Percentiles rank a stretch among this genome's conserved stretches.
Evolutionary conservation across 2,329 filamentous ascomycete species (phyloP).

Genomic region (Clarireedia hainanense): DNA sequence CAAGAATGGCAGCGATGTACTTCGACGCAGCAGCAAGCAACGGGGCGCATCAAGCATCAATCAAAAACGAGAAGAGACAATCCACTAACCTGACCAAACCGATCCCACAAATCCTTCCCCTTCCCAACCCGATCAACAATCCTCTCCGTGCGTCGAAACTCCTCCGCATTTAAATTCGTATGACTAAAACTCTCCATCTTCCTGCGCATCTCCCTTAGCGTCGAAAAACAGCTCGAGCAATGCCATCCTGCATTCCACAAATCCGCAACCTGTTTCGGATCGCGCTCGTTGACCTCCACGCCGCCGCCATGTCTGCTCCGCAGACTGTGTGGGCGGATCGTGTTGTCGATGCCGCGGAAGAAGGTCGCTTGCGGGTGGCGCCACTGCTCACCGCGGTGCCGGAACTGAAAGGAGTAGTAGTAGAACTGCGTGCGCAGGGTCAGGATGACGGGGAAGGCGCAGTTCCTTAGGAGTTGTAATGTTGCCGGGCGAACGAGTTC

Average conservation of each 20-base stretch:
- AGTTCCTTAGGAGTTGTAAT: constrained; percentile 30
- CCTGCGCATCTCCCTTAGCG: constrained; percentile 33
- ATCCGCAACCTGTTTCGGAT: constrained; percentile 22
- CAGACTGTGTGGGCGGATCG: constrained; percentile 31
- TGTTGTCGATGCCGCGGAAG: constrained; percentile 30
- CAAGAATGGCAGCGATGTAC: not conserved
- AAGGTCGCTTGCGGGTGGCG: constrained; percentile 38
- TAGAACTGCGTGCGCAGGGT: constrained; percentile 31
- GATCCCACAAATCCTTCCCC: constrained; percentile 37
- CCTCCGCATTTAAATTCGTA: constrained; percentile 30
- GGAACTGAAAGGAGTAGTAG: constrained; percentile 34
- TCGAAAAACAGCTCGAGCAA: constrained; percentile 37
- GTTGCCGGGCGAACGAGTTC: constrained; percentile 34
- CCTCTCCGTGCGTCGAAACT: constrained; percentile 32
- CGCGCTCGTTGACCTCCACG: not conserved
- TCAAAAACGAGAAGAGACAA: not conserved
- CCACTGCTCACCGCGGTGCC: constrained; percentile 32
- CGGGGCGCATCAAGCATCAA: not conserved
- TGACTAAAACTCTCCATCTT: constrained; percentile 38
- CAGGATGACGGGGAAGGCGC: constrained; percentile 28
- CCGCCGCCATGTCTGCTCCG: not conserved
- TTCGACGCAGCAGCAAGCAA: not conserved
- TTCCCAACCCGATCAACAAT: constrained; percentile 35
- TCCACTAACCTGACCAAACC: constrained; percentile 22
- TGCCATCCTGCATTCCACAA: constrained; percentile 38